phyloP scores from a whole-genome alignment of 768 basidiomycete species.

The Tephrocybe sp. region DNA sequence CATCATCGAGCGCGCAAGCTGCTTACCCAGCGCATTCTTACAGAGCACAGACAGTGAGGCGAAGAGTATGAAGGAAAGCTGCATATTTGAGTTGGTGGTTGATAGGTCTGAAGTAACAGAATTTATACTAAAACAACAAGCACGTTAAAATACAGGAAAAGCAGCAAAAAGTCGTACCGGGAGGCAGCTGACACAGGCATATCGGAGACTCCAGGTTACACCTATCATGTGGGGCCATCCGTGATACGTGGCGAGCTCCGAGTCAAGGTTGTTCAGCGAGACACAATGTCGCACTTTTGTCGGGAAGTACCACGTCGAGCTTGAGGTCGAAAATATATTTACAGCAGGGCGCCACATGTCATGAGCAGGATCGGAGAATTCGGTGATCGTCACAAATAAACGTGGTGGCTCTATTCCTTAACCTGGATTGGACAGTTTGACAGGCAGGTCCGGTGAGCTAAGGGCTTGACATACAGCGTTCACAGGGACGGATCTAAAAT shows the following conservation, averaged over 20 bases:
- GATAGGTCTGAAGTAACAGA: too few species aligned
- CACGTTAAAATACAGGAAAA: too few species aligned
- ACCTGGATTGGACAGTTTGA: background rate
- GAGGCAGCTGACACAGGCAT: too few species aligned
- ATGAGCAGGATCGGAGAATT: background rate
- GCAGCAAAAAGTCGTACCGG: too few species aligned
- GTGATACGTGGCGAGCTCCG: background rate
- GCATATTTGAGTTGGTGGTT: too few species aligned
- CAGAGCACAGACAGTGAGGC: too few species aligned
- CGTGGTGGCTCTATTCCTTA: slow-evolving; percentile 2
- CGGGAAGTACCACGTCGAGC: background rate
- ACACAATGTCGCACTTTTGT: background rate
- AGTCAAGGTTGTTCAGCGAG: background rate
- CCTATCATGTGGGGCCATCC: background rate
- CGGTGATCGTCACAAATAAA: background rate
- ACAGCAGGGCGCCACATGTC: background rate
- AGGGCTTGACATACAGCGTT: background rate
- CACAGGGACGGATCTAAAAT: background rate
- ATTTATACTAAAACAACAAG: too few species aligned
- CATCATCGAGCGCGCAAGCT: too few species aligned
- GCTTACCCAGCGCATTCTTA: too few species aligned
- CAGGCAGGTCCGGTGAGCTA: background rate
- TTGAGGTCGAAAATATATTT: background rate
- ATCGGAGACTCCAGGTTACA: background rate
- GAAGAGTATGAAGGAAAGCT: too few species aligned